Evolutionary conservation across 345 rosid species (phyloP).

Genomic region (Populus davidiana): DNA sequence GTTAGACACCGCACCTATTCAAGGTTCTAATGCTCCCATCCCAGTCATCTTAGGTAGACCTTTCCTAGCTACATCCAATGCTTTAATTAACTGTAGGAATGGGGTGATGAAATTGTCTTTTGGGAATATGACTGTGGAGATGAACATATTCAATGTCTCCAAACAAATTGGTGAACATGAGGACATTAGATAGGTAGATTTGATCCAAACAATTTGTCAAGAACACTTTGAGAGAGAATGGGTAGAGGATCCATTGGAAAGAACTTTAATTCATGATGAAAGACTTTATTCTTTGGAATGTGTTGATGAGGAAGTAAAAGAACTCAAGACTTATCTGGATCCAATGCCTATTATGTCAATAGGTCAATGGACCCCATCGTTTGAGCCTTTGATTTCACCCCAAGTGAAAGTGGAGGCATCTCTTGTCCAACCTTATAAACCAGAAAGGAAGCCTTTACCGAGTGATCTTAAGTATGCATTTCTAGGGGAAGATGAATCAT

Average conservation of each 20-base stretch:
- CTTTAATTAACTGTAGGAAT: no score
- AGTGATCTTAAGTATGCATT: not conserved
- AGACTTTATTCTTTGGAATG: not conserved
- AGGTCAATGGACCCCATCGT: not conserved
- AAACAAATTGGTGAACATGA: no score
- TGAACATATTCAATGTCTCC: no score
- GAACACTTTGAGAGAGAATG: not conserved
- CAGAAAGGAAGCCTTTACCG: not conserved
- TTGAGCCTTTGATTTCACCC: not conserved
- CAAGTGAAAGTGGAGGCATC: not conserved
- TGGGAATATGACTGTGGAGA: no score
- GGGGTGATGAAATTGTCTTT: no score
- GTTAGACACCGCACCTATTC: no score
- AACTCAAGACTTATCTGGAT: not conserved
- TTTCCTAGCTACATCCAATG: no score
- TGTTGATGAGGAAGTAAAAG: not conserved
- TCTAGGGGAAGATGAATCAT: not conserved
- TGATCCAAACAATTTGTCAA: no score
- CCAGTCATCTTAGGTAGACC: no score
- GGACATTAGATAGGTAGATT: no score
- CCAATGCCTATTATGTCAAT: not conserved
- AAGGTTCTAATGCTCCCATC: no score
- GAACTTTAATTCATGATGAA: not conserved
- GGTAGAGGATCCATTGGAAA: not conserved
- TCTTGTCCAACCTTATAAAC: not conserved